Evolutionary conservation across 2,329 filamentous ascomycete species (phyloP).

Genomic region (Scedosporium aurantiacum): DNA sequence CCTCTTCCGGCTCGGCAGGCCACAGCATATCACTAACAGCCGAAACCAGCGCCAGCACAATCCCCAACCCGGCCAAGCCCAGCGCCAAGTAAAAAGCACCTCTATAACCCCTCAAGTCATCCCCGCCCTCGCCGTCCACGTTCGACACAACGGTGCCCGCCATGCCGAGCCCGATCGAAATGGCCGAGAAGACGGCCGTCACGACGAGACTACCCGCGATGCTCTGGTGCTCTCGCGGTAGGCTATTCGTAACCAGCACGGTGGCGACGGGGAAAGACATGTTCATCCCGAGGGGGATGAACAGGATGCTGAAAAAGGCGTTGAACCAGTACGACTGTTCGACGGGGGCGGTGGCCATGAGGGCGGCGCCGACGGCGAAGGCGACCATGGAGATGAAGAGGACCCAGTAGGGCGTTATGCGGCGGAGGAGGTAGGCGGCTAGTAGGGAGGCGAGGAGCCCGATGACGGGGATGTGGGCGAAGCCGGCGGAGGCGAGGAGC

Average conservation of each 20-base stretch:
- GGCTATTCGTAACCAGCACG: slow-evolving; percentile 45
- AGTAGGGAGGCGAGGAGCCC: slow-evolving; percentile 34
- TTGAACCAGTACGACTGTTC: slow-evolving; percentile 54
- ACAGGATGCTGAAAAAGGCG: slow-evolving; percentile 44
- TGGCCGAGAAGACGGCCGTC: slow-evolving; percentile 58
- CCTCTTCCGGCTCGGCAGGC: slow-evolving; percentile 10
- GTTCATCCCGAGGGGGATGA: slow-evolving; percentile 55
- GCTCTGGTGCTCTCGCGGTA: slow-evolving; percentile 33
- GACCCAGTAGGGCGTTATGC: slow-evolving; percentile 26
- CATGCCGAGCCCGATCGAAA: slow-evolving; percentile 54
- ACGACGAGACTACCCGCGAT: slow-evolving; percentile 44
- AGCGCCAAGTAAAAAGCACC: slow-evolving; percentile 31
- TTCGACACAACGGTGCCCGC: slow-evolving; percentile 50
- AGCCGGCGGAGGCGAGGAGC: slow-evolving; percentile 31
- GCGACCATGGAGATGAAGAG: slow-evolving; percentile 32
- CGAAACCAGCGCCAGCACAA: slow-evolving; percentile 15
- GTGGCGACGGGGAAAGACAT: slow-evolving; percentile 55
- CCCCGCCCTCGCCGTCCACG: slow-evolving; percentile 15
- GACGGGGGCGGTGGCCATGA: slow-evolving; percentile 36
- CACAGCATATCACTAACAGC: slow-evolving; percentile 7
- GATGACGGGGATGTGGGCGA: slow-evolving; percentile 30
- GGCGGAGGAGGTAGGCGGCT: slow-evolving; percentile 30
- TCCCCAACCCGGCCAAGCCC: slow-evolving; percentile 24
- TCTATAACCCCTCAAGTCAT: slow-evolving; percentile 22
- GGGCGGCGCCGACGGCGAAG: slow-evolving; percentile 29